Conservation (phyloP, 257 asterid species). For the Penstemon eatonii region DNA sequence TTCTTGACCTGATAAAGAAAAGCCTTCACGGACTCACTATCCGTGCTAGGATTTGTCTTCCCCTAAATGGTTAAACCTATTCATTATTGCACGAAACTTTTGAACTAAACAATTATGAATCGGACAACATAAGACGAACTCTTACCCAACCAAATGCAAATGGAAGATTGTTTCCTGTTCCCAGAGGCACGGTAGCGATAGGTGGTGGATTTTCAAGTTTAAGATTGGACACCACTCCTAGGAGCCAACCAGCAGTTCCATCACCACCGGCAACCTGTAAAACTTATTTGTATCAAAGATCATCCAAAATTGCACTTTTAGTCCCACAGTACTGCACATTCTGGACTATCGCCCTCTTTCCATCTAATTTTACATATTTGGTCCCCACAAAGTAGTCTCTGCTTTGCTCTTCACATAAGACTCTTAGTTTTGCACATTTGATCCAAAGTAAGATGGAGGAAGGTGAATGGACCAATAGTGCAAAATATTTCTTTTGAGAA, state of each 20-base stretch:
- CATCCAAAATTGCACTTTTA: neutral
- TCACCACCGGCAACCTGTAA: conserved; percentile 97
- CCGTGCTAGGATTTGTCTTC: conserved; percentile 88
- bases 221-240: conserved; percentile 93
- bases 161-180: conserved; percentile 96
- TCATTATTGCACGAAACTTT: conserved; percentile 13
- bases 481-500: no score
- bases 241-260: conserved; percentile 99
- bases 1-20: conserved; percentile 70
- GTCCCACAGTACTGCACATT: no score
- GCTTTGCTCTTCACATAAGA: no score
- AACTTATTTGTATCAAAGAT: neutral
- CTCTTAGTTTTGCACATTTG: no score
- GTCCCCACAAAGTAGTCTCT: no score
- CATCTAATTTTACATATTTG: no score
- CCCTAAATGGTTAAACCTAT: conserved; percentile 49
- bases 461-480: no score
- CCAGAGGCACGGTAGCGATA: conserved; percentile 88
- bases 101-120: neutral
- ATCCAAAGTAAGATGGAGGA: no score
- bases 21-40: conserved; percentile 57
- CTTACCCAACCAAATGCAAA: conserved; percentile 99
- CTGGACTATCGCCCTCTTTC: no score
- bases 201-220: conserved; percentile 81
- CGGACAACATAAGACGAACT: neutral